Percentiles rank a stretch among this genome's conserved stretches.
Conservation (phyloP, 164 flowering plant genomes). For the Berberis vulgaris region DNA sequence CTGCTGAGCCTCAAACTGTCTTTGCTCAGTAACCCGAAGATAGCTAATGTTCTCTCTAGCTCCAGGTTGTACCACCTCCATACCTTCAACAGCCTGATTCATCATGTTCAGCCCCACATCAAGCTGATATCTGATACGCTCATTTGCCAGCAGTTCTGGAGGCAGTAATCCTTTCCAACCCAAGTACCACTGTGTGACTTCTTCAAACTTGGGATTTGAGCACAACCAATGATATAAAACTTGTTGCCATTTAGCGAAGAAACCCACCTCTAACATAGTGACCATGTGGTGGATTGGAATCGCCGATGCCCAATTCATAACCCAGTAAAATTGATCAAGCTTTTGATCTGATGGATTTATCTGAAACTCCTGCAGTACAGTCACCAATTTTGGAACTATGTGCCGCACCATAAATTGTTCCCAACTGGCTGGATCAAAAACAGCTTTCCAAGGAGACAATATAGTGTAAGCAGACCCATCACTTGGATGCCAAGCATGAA, state of each 20-base stretch:
- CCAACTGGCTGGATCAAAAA: constrained; percentile 87
- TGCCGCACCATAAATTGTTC: constrained; percentile 65
- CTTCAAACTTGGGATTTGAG: constrained; percentile 67
- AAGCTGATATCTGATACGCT: constrained; percentile 59
- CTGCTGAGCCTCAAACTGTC: constrained; percentile 73
- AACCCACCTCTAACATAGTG: constrained; percentile 58
- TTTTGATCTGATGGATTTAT: constrained; percentile 74
- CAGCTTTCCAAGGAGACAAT: constrained; percentile 87
- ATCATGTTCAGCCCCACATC: constrained; percentile 74
- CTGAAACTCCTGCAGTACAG: constrained; percentile 61
- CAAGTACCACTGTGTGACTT: constrained; percentile 66
- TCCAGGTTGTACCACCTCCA: constrained; percentile 73
- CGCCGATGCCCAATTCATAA: constrained; percentile 67
- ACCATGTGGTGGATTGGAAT: constrained; percentile 84
- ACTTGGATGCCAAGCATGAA: constrained; percentile 89
- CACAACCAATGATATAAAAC: constrained; percentile 86
- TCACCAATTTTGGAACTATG: constrained; percentile 66
- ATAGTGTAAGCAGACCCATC: constrained; percentile 71
- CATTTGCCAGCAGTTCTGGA: constrained; percentile 62
- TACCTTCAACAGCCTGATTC: constrained; percentile 68
- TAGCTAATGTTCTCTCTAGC: constrained; percentile 69
- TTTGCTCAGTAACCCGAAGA: constrained; percentile 65
- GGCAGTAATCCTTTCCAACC: constrained; percentile 85
- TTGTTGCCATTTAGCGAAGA: constrained; percentile 84
- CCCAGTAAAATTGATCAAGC: constrained; percentile 75